Percentiles rank a stretch among this genome's conserved stretches.
These are phyloP conservation scores for Debaryomyces maramus DNA, from an alignment of 805 yeast genomes.

Conservation along the genomic window DNA sequence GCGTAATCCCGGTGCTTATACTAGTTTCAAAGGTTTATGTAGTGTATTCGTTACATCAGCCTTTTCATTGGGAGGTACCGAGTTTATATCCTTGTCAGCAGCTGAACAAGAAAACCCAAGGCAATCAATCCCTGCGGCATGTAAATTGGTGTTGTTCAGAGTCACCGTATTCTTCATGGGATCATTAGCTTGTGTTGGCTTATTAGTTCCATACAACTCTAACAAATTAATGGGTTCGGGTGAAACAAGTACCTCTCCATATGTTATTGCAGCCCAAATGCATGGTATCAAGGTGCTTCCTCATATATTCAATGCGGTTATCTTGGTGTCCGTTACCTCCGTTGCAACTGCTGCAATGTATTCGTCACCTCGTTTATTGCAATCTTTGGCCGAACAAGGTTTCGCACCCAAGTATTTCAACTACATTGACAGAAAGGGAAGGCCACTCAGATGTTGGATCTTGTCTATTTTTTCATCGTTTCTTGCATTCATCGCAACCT, in stretches of 20 bases:
- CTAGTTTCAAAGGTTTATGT: conserved; percentile 41
- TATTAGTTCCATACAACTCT: conserved; percentile 37
- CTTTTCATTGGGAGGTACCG: conserved; percentile 42
- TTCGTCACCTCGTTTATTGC: conserved; percentile 42
- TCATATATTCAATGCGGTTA: conserved; percentile 41
- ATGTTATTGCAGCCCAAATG: conserved; percentile 41
- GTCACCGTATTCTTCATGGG: conserved; percentile 39
- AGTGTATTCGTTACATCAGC: conserved; percentile 41
- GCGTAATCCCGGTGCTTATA: conserved; percentile 40
- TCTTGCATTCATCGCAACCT: conserved; percentile 42
- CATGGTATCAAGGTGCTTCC: conserved; percentile 40
- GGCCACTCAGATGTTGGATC: conserved; percentile 40
- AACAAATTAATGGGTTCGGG: conserved; percentile 35
- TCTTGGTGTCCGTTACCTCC: conserved; percentile 40
- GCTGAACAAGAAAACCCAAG: conserved; percentile 42
- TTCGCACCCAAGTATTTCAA: conserved; percentile 40
- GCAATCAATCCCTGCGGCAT: conserved; percentile 40
- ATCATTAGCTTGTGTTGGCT: conserved; percentile 37
- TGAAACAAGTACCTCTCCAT: conserved; percentile 40
- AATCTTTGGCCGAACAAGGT: conserved; percentile 42
- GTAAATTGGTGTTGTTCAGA: conserved; percentile 41
- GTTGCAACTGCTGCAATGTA: conserved; percentile 44
- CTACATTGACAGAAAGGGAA: conserved; percentile 40
- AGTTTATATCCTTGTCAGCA: conserved; percentile 39
- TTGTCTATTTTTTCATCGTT: conserved; percentile 34